Base-by-base conservation (phyloP, 345 rosid genomes). In the Excoecaria agallocha region DNA sequence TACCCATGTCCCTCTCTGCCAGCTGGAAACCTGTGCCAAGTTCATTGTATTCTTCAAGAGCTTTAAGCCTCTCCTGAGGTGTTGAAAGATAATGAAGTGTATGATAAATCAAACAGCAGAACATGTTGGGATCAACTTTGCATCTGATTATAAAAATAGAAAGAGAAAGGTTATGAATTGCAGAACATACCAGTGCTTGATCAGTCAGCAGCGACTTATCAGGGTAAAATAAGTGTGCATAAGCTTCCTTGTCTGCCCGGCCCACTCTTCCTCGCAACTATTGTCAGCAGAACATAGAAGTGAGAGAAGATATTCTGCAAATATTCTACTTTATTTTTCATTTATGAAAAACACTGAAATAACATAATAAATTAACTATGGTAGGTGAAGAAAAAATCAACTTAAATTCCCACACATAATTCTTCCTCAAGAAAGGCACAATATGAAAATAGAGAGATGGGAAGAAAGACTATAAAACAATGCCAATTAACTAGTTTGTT, bases 191-290 rank as follows among this genome's bases (percentile, higher is more conserved):
- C 89, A 87, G 74, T 38, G 97, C 95, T 77, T 91, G 90, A 72
- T 89, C 92, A 66, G 97, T 74, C 65, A 94, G 87, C 78, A 84
- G 79, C 37, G 94, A 87, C 74, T 84, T 91, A 81, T 94, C 98
- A 61, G 92, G 93, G 87, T 92, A 94, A 87, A 92, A 94, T 75
- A 94, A 87, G 86, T 91, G 81, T 41, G 98, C 98, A 82, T 89
- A 88, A 79, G 98, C 98, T 85, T 94, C 97, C 79, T 88, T 92
- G 84, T 89, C 98, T 13, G 97, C 97, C 56, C 98, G 92, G 35
- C 98, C 98, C 80, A 94, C 98, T 84, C 98, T 89, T 87, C 98
- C 98, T 68, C 98, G 97, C 87, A 92, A 81, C 98, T 94, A 79
- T 80, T n/a, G 69, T 50, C 72, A 81, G 17, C 72, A 81, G 17